Percentiles rank a stretch among this genome's conserved stretches.
These are phyloP conservation scores for Microascus cirrosus DNA, from an alignment of 2,329 filamentous ascomycete species.

Conservation along the genomic window DNA sequence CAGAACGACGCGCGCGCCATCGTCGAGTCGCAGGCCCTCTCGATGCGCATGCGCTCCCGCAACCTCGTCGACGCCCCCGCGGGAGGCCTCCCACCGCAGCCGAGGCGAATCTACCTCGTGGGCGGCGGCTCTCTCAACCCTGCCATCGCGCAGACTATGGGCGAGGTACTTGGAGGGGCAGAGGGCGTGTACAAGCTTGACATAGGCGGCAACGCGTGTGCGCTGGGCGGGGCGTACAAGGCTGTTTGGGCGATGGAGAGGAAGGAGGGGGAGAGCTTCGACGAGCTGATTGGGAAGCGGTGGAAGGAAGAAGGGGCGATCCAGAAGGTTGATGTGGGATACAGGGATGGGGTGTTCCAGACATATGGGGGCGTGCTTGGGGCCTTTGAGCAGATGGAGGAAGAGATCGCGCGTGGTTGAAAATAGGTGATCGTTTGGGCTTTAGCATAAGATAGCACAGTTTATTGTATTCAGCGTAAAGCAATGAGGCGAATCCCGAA, in stretches of 20 bases:
- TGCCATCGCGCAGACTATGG: conserved; percentile 75
- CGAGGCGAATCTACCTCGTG: conserved; percentile 83
- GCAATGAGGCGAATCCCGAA: neutral
- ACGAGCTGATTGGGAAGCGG: conserved; percentile 69
- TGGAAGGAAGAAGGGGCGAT: conserved; percentile 83
- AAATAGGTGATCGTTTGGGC: neutral
- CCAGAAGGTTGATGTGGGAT: conserved; percentile 73
- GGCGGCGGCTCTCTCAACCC: conserved; percentile 85
- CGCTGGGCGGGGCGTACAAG: conserved; percentile 88
- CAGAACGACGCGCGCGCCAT: conserved; percentile 73
- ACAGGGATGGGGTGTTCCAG: conserved; percentile 62
- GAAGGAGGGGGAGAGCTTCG: conserved; percentile 61
- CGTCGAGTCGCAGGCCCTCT: conserved; percentile 89
- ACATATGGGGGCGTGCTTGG: conserved; percentile 65
- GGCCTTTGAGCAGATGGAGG: conserved; percentile 69
- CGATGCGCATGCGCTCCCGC: conserved; percentile 74
- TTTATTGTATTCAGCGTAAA: neutral
- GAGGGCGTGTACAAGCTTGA: conserved; percentile 92
- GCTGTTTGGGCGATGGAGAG: conserved; percentile 85
- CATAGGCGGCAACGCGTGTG: conserved; percentile 91
- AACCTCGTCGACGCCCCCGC: conserved; percentile 55
- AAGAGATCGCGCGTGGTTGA: conserved; percentile 38
- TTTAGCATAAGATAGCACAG: neutral
- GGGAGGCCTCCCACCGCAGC: conserved; percentile 61
- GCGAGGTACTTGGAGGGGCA: conserved; percentile 75